Evolutionary conservation across 495 filamentous ascomycete genomes (phyloP).

Genomic region (Tetracladium setigerum): DNA sequence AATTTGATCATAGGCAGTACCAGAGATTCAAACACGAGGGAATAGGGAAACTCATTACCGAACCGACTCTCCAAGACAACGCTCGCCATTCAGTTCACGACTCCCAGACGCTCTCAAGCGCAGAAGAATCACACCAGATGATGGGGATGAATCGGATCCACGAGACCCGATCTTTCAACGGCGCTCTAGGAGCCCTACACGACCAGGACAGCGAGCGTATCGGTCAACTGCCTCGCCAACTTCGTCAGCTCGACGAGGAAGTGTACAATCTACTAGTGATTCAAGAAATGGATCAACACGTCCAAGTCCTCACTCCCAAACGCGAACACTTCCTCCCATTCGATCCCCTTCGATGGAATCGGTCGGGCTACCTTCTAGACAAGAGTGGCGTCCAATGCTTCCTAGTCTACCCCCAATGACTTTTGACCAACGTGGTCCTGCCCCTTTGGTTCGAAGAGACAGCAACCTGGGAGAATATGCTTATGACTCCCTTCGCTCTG

Average conservation of each 20-base stretch:
- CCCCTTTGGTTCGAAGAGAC: conserved; percentile 13
- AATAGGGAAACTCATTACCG: conserved; percentile 13
- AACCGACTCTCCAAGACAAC: conserved; percentile 16
- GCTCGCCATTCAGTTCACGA: conserved; percentile 3
- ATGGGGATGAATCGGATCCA: conserved; percentile 20
- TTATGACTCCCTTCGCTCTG: conserved; percentile 19
- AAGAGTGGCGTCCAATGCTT: conserved; percentile 22
- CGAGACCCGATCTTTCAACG: conserved; percentile 27
- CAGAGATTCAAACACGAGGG: conserved; percentile 24
- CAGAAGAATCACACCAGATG: conserved; percentile 24
- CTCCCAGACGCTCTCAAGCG: conserved; percentile 30
- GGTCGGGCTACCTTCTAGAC: conserved; percentile 9
- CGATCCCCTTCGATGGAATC: conserved; percentile 20
- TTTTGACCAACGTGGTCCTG: conserved; percentile 14
- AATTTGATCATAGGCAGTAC: conserved; percentile 29
- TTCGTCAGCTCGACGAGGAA: conserved; percentile 18
- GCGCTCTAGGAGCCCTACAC: conserved; percentile 20
- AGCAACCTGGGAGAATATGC: conserved; percentile 17
- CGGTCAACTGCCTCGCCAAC: conserved; percentile 6
- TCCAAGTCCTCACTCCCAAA: conserved; percentile 22
- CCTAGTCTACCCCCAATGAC: conserved; percentile 26
- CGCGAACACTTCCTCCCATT: conserved; percentile 18
- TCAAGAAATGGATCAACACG: conserved; percentile 24
- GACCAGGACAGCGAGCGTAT: conserved; percentile 13
- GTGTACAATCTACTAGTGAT: conserved; percentile 16